phyloP scores from a whole-genome alignment of 129 eudicot genomes.

The Flaveria trinervia region DNA sequence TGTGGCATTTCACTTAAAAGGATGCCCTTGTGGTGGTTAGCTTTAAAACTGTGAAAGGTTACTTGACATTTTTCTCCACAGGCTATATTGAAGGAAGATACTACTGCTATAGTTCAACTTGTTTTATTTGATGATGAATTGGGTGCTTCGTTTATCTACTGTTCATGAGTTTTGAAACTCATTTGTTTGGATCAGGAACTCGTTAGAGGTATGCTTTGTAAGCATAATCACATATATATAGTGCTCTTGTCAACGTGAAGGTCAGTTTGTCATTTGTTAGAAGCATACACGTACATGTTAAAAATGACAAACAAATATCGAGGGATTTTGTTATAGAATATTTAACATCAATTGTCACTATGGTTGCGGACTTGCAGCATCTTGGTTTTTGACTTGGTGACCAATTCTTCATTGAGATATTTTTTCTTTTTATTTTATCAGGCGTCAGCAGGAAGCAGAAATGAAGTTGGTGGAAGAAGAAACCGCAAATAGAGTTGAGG shows the following conservation, averaged over 20 bases:
- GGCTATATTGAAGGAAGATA: slow-evolving; percentile 91
- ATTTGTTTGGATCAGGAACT: slow-evolving; percentile 80
- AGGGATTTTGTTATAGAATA: slow-evolving; percentile 17
- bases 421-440: slow-evolving; percentile 31
- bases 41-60: slow-evolving; percentile 66
- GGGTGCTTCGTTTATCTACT: slow-evolving; percentile 81
- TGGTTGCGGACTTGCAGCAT: slow-evolving; percentile 10
- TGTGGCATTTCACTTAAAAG: slow-evolving; percentile 4
- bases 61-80: slow-evolving; percentile 92
- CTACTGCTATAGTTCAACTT: slow-evolving; percentile 77
- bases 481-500: slow-evolving; percentile 88
- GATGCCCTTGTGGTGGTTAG: slow-evolving; percentile 38
- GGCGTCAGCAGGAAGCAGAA: slow-evolving; percentile 91
- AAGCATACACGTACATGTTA: slow-evolving; percentile 20
- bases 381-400: slow-evolving; percentile 21
- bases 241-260: slow-evolving; percentile 68
- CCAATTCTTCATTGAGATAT: slow-evolving; percentile 23
- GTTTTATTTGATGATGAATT: slow-evolving; percentile 81
- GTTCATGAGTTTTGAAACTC: slow-evolving; percentile 77
- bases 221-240: slow-evolving; percentile 63
- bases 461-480: slow-evolving; percentile 86
- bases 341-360: slow-evolving; percentile 15
- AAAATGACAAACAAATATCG: slow-evolving; percentile 22
- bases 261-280: slow-evolving; percentile 65
- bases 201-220: slow-evolving; percentile 89